Evolutionary conservation across 176 grass and related monocot genomes (phyloP).

Genomic region (Eleusine indica): DNA sequence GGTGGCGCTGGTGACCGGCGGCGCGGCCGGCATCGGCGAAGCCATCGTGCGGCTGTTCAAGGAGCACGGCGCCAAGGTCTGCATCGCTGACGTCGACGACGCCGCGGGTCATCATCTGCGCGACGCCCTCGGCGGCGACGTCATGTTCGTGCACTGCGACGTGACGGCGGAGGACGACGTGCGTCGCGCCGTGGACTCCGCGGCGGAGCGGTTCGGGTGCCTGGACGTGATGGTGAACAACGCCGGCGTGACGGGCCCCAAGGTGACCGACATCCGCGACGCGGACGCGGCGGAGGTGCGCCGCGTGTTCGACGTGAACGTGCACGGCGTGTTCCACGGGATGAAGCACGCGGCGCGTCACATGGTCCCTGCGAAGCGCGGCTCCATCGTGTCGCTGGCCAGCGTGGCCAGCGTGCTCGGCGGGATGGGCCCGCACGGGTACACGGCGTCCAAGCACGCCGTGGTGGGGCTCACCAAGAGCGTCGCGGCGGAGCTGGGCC

Average conservation of each 20-base stretch:
- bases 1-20: constrained; percentile 81
- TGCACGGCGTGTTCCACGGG: constrained; percentile 71
- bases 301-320: constrained; percentile 73
- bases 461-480: constrained; percentile 78
- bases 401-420: constrained; percentile 60
- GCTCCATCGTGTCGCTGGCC: constrained; percentile 70
- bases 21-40: constrained; percentile 78
- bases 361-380: constrained; percentile 68
- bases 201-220: constrained; percentile 51
- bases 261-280: constrained; percentile 65
- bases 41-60: constrained; percentile 76
- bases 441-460: constrained; percentile 77
- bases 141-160: constrained; percentile 72
- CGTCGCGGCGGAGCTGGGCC: constrained; percentile 70
- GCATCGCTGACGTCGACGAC: constrained; percentile 71
- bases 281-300: constrained; percentile 55
- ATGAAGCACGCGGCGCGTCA: constrained; percentile 86
- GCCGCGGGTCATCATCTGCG: constrained; percentile 61
- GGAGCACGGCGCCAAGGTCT: constrained; percentile 85
- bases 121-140: constrained; percentile 52
- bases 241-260: constrained; percentile 62
- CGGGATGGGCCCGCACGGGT: constrained; percentile 69
- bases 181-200: constrained; percentile 56
- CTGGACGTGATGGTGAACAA: constrained; percentile 93
- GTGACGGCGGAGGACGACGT: constrained; percentile 69